Conservation (phyloP, 2,329 filamentous ascomycete species). For the Knoxdaviesia proteae region DNA sequence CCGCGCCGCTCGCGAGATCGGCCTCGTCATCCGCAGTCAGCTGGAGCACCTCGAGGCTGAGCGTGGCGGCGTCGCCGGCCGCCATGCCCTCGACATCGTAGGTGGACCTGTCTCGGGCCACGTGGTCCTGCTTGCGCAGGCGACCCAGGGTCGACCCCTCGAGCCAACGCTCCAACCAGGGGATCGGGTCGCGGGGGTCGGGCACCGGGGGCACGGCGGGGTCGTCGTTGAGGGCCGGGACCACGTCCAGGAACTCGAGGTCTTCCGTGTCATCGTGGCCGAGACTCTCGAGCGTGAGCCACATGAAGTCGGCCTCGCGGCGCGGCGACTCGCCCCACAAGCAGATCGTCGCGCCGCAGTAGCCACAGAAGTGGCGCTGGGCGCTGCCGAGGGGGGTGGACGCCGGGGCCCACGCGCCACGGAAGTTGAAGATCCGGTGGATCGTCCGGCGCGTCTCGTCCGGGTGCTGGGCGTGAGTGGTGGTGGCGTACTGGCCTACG, state of each 20-base stretch:
- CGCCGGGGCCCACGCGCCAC: no score
- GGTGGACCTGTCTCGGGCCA: background rate
- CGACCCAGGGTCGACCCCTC: background rate
- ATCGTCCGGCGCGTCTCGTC: slow-evolving; percentile 55
- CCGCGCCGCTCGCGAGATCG: no score
- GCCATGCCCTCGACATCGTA: slow-evolving; percentile 2
- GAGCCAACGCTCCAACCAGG: background rate
- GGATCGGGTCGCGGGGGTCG: no score
- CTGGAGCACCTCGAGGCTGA: background rate
- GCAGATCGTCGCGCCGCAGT: slow-evolving; percentile 69
- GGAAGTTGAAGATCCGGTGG: slow-evolving; percentile 33
- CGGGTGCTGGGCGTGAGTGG: slow-evolving; percentile 52
- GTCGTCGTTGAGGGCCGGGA: no score
- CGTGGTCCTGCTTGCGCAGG: background rate
- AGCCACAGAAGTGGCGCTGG: slow-evolving; percentile 72
- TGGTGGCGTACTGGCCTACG: slow-evolving; percentile 58
- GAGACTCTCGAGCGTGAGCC: slow-evolving; percentile 62
- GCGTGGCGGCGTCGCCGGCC: background rate
- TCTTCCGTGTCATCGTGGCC: slow-evolving; percentile 46
- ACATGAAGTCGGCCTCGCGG: slow-evolving; percentile 58
- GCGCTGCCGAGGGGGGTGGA: slow-evolving; percentile 35
- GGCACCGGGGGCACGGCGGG: no score
- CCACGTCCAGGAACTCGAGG: slow-evolving; percentile 45
- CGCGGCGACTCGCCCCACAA: slow-evolving; percentile 61
- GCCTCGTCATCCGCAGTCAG: no score